Conservation (phyloP, 495 filamentous ascomycete species). For the Penicillium pulvis region DNA sequence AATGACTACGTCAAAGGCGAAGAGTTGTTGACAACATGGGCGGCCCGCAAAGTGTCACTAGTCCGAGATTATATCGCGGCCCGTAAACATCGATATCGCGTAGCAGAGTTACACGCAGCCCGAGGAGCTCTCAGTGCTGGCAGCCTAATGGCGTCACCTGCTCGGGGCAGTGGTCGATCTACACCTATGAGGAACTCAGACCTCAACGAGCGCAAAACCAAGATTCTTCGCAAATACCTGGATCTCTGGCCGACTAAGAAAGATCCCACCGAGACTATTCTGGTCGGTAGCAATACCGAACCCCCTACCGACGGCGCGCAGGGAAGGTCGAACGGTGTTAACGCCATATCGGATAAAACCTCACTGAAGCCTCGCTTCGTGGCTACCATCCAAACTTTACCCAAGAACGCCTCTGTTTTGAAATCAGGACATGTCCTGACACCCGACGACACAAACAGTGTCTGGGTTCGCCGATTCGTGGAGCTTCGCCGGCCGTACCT, state of each 20-base stretch:
- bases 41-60: conserved; percentile 83
- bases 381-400: conserved; percentile 67
- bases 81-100: conserved; percentile 67
- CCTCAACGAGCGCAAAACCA: conserved; percentile 54
- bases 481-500: conserved; percentile 92
- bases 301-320: conserved; percentile 68
- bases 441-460: conserved; percentile 66
- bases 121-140: conserved; percentile 64
- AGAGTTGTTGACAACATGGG: conserved; percentile 80
- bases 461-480: conserved; percentile 89
- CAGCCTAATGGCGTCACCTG: conserved; percentile 38
- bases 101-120: conserved; percentile 78
- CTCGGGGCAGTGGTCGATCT: conserved; percentile 38
- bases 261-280: conserved; percentile 70
- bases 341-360: conserved; percentile 28
- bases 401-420: conserved; percentile 72
- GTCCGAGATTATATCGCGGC: conserved; percentile 77
- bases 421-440: conserved; percentile 84
- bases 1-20: conserved; percentile 95
- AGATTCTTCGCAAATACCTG: conserved; percentile 70
- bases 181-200: conserved; percentile 47
- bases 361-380: conserved; percentile 58
- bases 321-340: conserved; percentile 31
- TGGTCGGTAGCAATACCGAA: conserved; percentile 72
- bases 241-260: conserved; percentile 77